phyloP scores from a whole-genome alignment of 805 yeast species.

The Yarrowia osloensis region DNA sequence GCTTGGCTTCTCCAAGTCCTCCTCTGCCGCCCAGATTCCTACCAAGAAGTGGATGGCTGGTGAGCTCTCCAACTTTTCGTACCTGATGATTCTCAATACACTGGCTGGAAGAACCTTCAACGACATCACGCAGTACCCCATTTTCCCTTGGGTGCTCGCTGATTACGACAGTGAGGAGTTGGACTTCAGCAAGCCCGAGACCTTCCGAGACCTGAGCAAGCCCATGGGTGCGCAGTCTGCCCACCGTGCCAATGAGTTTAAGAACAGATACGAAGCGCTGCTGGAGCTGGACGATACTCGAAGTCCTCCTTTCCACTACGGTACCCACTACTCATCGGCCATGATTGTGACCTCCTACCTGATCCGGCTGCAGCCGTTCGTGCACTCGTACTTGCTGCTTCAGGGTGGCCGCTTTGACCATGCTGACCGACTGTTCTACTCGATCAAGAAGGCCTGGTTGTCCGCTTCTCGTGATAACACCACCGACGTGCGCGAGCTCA shows the following conservation, averaged over 20 bases:
- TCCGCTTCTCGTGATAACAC: constrained; percentile 79
- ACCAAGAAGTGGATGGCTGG: constrained; percentile 77
- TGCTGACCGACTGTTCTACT: constrained; percentile 77
- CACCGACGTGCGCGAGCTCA: constrained; percentile 84
- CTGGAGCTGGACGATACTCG: constrained; percentile 57
- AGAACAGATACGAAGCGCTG: constrained; percentile 72
- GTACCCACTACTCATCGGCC: constrained; percentile 91
- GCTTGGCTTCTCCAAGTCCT: constrained; percentile 8
- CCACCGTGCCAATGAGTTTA: constrained; percentile 61
- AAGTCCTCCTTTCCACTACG: constrained; percentile 84
- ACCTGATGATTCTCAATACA: constrained; percentile 76
- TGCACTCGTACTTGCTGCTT: constrained; percentile 69
- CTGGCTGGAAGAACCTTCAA: constrained; percentile 87
- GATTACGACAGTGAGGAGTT: constrained; percentile 72
- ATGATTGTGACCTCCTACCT: constrained; percentile 86
- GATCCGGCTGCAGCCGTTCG: constrained; percentile 77
- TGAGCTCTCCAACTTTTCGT: constrained; percentile 78
- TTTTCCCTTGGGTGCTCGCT: constrained; percentile 88
- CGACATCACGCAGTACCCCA: constrained; percentile 87
- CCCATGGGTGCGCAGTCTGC: constrained; percentile 89
- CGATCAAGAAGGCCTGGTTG: constrained; percentile 75
- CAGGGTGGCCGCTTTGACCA: constrained; percentile 91
- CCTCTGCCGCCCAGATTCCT: constrained; percentile 36
- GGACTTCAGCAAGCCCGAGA: constrained; percentile 61
- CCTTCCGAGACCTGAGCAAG: constrained; percentile 74